phyloP scores from a whole-genome alignment of 83 land plant genomes.

The Picea abies region DNA sequence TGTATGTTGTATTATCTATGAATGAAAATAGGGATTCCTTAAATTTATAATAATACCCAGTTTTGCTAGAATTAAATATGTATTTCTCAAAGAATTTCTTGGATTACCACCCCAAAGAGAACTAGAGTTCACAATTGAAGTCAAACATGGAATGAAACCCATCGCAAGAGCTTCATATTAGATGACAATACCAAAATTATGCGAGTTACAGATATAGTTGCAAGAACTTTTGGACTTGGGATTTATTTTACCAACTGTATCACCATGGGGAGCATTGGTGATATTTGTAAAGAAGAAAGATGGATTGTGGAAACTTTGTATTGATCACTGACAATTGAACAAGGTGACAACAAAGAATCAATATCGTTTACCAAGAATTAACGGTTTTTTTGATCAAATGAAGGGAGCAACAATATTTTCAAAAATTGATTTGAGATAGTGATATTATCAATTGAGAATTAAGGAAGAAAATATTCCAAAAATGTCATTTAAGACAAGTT shows the following conservation, averaged over 20 bases:
- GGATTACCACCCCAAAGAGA: not conserved
- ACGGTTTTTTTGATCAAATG: slow-evolving; percentile 24
- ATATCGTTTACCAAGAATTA: slow-evolving; percentile 20
- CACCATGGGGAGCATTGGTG: not conserved
- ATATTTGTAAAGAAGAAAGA: slow-evolving; percentile 31
- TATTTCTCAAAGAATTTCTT: not conserved
- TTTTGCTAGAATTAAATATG: too few species aligned
- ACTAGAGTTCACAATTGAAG: not conserved
- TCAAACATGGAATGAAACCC: not conserved
- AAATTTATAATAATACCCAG: too few species aligned
- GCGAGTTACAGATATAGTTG: not conserved
- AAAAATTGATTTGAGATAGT: slow-evolving; percentile 11
- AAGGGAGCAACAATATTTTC: slow-evolving; percentile 1
- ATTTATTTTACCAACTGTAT: not conserved
- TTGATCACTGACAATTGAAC: slow-evolving; percentile 21
- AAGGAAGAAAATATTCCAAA: not conserved
- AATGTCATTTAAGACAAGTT: not conserved
- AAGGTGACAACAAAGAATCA: slow-evolving; percentile 9
- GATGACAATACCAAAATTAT: not conserved
- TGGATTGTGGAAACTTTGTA: slow-evolving; percentile 14
- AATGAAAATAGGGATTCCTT: too few species aligned
- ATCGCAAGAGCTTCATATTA: not conserved
- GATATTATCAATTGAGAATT: slow-evolving; percentile 15
- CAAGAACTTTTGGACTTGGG: not conserved
- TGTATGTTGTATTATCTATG: too few species aligned